Conservation (phyloP, 352 stramenopile species). For the Phytophthora chlamydospora region DNA sequence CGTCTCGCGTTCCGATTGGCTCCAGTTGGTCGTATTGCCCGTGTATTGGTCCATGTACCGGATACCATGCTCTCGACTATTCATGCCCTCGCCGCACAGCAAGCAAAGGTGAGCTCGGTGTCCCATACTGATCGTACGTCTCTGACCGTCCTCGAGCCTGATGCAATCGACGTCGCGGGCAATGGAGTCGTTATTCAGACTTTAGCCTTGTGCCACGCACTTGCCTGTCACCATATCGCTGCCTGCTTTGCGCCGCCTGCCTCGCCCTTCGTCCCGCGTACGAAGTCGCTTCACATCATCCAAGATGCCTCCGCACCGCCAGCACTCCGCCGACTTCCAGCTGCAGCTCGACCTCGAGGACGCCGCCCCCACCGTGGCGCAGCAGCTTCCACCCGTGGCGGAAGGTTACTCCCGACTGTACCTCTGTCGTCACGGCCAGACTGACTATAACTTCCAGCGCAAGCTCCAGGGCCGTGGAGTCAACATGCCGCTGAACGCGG, state of each 20-base stretch:
- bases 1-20: neutral
- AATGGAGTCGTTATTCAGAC: conserved; percentile 28
- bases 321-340: conserved; percentile 30
- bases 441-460: conserved; percentile 75
- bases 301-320: conserved; percentile 35
- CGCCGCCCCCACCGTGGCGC: conserved; percentile 34
- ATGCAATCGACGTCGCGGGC: conserved; percentile 17
- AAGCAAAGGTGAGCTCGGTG: conserved; percentile 24
- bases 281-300: conserved; percentile 23
- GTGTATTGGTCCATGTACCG: conserved; percentile 9
- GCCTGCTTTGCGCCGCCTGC: conserved; percentile 1
- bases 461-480: conserved; percentile 84
- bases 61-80: neutral
- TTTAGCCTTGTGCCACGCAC: conserved; percentile 25
- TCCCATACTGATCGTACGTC: conserved; percentile 30
- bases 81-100: conserved; percentile 11
- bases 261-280: conserved; percentile 1
- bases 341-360: conserved; percentile 29
- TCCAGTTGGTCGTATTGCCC: conserved; percentile 2
- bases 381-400: conserved; percentile 63
- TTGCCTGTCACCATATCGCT: conserved; percentile 8
- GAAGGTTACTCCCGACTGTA: conserved; percentile 66
- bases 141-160: conserved; percentile 28
- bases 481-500: conserved; percentile 73
- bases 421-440: conserved; percentile 82